phyloP scores from a whole-genome alignment of 1,139 yeast species.

The Geotrichum phurueaensis region DNA sequence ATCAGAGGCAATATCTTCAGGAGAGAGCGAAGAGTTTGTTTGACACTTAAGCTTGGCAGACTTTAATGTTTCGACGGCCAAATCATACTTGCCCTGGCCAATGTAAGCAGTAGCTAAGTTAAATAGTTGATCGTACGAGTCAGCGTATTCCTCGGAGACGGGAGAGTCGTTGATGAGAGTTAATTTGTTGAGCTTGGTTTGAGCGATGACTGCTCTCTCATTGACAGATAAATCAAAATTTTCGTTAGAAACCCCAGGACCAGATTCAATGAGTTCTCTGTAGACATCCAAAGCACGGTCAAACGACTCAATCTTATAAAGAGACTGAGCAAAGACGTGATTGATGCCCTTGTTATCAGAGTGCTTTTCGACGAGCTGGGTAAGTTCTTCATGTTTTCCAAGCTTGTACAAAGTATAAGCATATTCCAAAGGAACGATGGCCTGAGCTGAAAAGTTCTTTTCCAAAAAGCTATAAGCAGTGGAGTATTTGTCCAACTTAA shows the following conservation, averaged over 20 bases:
- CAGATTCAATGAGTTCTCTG: conserved; percentile 38
- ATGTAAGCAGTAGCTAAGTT: conserved; percentile 60
- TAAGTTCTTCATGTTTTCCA: conserved; percentile 45
- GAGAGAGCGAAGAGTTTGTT: conserved; percentile 38
- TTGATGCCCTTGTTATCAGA: conserved; percentile 46
- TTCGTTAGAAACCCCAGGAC: conserved; percentile 31
- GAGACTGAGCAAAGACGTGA: conserved; percentile 79
- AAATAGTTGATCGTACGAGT: conserved; percentile 54
- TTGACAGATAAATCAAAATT: conserved; percentile 60
- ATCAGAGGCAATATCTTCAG: conserved; percentile 39
- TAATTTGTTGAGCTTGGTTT: conserved; percentile 29
- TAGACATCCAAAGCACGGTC: conserved; percentile 52
- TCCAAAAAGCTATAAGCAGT: conserved; percentile 45
- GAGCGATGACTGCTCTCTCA: conserved; percentile 63
- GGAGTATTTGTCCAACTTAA: conserved; percentile 63
- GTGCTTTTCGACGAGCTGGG: conserved; percentile 29
- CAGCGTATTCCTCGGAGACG: conserved; percentile 21
- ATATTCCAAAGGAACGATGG: conserved; percentile 40
- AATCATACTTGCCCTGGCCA: conserved; percentile 41
- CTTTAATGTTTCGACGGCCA: conserved; percentile 46
- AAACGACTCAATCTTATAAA: conserved; percentile 59
- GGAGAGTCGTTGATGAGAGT: conserved; percentile 14
- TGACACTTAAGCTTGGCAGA: conserved; percentile 46
- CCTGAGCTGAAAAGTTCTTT: conserved; percentile 14
- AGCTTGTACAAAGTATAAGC: conserved; percentile 69